Percentiles rank a stretch among this genome's conserved stretches.
These are phyloP conservation scores for Penicillium turbatum DNA, from an alignment of 495 filamentous ascomycete species.

Conservation along the genomic window DNA sequence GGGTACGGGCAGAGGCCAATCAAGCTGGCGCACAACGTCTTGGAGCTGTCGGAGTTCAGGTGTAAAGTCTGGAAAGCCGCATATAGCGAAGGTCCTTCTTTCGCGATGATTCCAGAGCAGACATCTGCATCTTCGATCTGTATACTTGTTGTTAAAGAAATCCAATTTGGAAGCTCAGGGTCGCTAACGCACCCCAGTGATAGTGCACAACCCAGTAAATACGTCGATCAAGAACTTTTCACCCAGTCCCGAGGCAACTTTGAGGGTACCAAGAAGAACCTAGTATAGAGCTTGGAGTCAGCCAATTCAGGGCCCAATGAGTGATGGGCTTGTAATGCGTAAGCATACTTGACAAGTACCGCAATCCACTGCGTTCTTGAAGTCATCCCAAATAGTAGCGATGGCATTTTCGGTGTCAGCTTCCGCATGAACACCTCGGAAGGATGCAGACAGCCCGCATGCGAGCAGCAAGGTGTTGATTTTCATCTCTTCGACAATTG, in stretches of 20 bases:
- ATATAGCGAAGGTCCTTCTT: constrained; percentile 48
- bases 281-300: constrained; percentile 8
- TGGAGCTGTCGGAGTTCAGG: constrained; percentile 44
- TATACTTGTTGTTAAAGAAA: not conserved
- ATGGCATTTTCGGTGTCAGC: constrained; percentile 8
- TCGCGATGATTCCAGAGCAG: constrained; percentile 42
- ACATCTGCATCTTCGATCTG: constrained; percentile 47
- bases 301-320: not conserved
- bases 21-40: constrained; percentile 45
- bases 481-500: constrained; percentile 7
- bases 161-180: not conserved
- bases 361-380: constrained; percentile 24
- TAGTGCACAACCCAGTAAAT: constrained; percentile 44
- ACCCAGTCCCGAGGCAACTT: constrained; percentile 40
- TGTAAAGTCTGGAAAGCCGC: constrained; percentile 42
- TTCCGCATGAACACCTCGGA: constrained; percentile 4
- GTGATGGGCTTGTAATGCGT: too few relatives aligned
- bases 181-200: constrained; percentile 30
- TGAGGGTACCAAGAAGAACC: constrained; percentile 44
- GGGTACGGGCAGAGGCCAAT: constrained; percentile 50
- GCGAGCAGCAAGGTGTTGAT: constrained; percentile 1
- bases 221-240: constrained; percentile 38
- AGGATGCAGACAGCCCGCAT: constrained; percentile 1
- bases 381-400: constrained; percentile 19
- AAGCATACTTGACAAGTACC: constrained; percentile 18